phyloP scores from a whole-genome alignment of 352 stramenopile species.

The Aphanomyces euteiches region DNA sequence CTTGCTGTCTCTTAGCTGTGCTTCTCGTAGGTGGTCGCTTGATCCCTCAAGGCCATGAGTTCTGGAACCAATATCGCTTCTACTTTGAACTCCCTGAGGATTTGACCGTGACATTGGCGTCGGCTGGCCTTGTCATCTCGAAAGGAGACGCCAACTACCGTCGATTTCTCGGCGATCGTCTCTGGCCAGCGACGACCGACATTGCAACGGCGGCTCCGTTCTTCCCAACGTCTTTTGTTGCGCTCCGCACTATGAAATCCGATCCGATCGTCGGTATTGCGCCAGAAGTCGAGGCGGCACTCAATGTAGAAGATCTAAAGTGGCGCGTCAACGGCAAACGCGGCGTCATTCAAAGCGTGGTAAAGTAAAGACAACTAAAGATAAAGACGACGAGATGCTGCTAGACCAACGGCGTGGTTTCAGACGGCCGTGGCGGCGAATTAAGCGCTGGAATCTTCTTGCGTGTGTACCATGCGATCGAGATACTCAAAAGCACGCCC shows the following conservation, averaged over 20 bases:
- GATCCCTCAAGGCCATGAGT: constrained; percentile 30
- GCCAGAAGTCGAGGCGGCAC: constrained; percentile 38
- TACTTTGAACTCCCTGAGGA: constrained; percentile 61
- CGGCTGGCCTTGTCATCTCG: constrained; percentile 87
- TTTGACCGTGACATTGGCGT: constrained; percentile 36
- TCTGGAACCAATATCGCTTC: constrained; percentile 72
- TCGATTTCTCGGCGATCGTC: constrained; percentile 90
- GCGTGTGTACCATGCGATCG: not conserved
- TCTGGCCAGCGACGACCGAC: constrained; percentile 82
- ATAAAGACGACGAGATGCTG: not conserved
- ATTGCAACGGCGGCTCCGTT: constrained; percentile 83
- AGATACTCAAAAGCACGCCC: not conserved
- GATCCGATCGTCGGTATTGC: constrained; percentile 59
- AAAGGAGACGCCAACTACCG: constrained; percentile 98
- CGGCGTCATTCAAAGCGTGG: constrained; percentile 62
- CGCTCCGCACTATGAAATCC: constrained; percentile 70
- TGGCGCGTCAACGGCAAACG: constrained; percentile 68
- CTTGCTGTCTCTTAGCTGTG: constrained; percentile 29
- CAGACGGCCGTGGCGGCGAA: not conserved
- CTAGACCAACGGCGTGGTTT: not conserved
- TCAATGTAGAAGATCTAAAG: constrained; percentile 51
- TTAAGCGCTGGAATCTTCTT: not conserved
- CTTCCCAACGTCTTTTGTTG: constrained; percentile 62
- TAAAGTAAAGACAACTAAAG: constrained; percentile 27
- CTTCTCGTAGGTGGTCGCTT: not conserved